Percentiles rank a stretch among this genome's conserved stretches.
Evolutionary conservation across 331 rosid species (phyloP).

Genomic region (Quercus phellos): DNA sequence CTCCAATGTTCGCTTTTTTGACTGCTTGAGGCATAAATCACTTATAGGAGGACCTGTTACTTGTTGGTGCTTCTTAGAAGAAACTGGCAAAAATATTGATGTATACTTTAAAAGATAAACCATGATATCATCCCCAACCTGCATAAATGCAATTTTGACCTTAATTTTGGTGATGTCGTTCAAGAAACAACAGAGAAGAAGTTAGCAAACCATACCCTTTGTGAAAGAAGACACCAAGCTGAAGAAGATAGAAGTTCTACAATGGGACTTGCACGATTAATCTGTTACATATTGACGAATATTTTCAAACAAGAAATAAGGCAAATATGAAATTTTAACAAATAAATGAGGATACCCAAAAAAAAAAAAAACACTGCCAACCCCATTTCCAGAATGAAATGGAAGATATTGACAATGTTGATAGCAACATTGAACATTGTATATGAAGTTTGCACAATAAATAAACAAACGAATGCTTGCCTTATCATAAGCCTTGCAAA

Average conservation of each 20-base stretch:
- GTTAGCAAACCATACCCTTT: constrained; percentile 47
- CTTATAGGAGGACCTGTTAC: constrained; percentile 61
- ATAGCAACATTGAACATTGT: neutral
- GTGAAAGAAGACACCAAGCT: constrained; percentile 67
- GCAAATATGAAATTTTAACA: no score
- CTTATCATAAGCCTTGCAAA: constrained; percentile 48
- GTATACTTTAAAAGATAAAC: constrained; percentile 48
- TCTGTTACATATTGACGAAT: constrained; percentile 23
- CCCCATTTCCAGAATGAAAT: neutral
- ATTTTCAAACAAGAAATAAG: no score
- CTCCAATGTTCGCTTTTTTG: constrained; percentile 13
- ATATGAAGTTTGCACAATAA: neutral
- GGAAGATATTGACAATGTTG: no score
- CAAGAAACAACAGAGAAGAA: constrained; percentile 3
- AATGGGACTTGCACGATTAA: constrained; percentile 35
- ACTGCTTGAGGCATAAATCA: constrained; percentile 30
- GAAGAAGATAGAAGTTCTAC: constrained; percentile 55
- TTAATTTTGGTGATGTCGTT: neutral
- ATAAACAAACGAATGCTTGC: constrained; percentile 20
- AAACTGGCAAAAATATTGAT: constrained; percentile 62
- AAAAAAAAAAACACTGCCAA: neutral
- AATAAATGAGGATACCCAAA: neutral
- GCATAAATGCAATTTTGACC: constrained; percentile 21
- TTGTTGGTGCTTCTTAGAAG: constrained; percentile 50
- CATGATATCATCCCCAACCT: constrained; percentile 70